Percentiles rank a stretch among this genome's conserved stretches.
Conservation (phyloP, 148 eudicot species). For the Rhododendron williamsianum region DNA sequence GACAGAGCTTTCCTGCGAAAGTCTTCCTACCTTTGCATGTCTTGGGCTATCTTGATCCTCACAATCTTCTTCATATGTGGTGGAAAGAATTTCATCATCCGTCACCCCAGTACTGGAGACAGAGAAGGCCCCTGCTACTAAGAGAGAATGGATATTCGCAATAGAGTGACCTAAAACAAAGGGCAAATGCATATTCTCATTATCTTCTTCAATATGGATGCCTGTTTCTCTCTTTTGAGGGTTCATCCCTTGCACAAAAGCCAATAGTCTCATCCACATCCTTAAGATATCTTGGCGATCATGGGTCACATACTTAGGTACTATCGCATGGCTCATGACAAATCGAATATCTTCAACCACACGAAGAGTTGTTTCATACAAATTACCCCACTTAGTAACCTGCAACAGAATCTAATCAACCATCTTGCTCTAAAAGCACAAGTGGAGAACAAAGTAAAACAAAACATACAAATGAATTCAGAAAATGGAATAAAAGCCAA, state of each 20-base stretch:
- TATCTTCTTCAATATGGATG: slow-evolving; percentile 86
- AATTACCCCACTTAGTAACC: slow-evolving; percentile 67
- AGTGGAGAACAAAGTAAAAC: neutral
- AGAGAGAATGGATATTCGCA: slow-evolving; percentile 64
- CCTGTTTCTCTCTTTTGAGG: slow-evolving; percentile 87
- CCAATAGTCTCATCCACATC: slow-evolving; percentile 72
- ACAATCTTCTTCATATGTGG: slow-evolving; percentile 24
- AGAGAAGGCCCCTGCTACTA: slow-evolving; percentile 79
- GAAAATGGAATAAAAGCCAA: neutral
- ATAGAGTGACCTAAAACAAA: slow-evolving; percentile 64
- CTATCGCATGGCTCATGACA: slow-evolving; percentile 79
- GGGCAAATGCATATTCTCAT: slow-evolving; percentile 69
- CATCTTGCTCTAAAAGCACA: neutral
- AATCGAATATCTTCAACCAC: slow-evolving; percentile 88
- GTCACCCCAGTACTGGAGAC: slow-evolving; percentile 25
- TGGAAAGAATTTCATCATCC: slow-evolving; percentile 29
- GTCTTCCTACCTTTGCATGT: slow-evolving; percentile 82
- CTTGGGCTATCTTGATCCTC: slow-evolving; percentile 60
- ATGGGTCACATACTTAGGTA: slow-evolving; percentile 58
- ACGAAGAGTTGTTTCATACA: slow-evolving; percentile 70
- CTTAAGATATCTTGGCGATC: slow-evolving; percentile 54
- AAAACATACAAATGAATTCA: neutral
- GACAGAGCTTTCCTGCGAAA: slow-evolving; percentile 77
- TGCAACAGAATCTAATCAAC: slow-evolving; percentile 31
- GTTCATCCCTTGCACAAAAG: slow-evolving; percentile 86